Evolutionary conservation across 2,329 filamentous ascomycete genomes (phyloP).

Genomic region (Ceratocystis albifundus): DNA sequence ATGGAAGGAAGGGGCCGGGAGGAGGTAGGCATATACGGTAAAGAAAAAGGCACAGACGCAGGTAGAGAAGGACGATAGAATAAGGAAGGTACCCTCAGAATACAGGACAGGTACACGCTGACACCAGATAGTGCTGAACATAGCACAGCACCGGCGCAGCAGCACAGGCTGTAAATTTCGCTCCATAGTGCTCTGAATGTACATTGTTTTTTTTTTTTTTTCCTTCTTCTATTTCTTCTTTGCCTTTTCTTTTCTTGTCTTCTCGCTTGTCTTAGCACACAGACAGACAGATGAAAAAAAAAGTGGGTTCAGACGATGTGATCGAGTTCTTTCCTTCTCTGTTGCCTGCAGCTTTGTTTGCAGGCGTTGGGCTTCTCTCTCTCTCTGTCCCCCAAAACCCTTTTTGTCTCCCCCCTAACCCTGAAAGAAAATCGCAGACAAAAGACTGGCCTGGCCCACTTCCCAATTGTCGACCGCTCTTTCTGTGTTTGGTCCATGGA

Average conservation of each 20-base stretch:
- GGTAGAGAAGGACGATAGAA: neutral
- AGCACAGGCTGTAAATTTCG: too few relatives aligned
- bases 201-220: too few relatives aligned
- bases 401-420: neutral
- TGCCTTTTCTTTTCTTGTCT: too few relatives aligned
- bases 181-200: too few relatives aligned
- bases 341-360: neutral
- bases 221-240: too few relatives aligned
- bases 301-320: neutral
- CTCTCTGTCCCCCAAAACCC: neutral
- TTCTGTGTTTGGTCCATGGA: neutral
- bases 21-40: neutral
- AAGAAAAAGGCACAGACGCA: conserved; percentile 2
- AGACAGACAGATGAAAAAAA: neutral
- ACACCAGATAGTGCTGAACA: neutral
- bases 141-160: too few relatives aligned
- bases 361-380: neutral
- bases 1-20: conserved; percentile 8
- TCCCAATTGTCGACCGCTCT: neutral
- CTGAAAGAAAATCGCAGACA: neutral
- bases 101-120: neutral
- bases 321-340: neutral
- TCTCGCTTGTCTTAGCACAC: neutral
- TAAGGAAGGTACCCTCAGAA: too few relatives aligned
- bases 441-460: neutral